A percentile compares a stretch with the other conserved stretches of the same genome.
Conservation (phyloP, 352 stramenopile species). For the Phytophthora constricta region DNA sequence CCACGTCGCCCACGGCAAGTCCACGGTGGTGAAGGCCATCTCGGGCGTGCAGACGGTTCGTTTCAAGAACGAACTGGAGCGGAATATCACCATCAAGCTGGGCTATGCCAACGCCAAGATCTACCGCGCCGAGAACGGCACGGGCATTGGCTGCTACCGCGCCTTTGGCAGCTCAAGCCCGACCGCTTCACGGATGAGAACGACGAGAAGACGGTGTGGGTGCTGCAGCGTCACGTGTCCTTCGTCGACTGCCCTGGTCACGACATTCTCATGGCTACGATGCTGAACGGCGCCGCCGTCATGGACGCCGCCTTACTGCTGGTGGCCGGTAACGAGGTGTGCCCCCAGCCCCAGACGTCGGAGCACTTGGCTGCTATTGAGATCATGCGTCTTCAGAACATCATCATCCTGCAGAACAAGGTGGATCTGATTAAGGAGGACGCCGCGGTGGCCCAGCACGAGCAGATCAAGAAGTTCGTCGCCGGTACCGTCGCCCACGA, state of each 20-base stretch:
- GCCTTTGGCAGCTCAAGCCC: slow-evolving; percentile 88
- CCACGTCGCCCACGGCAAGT: slow-evolving; percentile 99
- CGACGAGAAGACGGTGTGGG: slow-evolving; percentile 91
- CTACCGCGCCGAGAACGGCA: slow-evolving; percentile 91
- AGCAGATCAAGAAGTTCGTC: slow-evolving; percentile 95
- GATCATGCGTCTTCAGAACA: slow-evolving; percentile 99
- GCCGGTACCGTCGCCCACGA: slow-evolving; percentile 93
- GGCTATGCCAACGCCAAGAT: slow-evolving; percentile 99
- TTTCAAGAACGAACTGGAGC: slow-evolving; percentile 99
- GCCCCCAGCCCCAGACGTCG: slow-evolving; percentile 99
- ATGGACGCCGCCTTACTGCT: slow-evolving; percentile 99
- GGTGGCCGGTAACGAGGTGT: slow-evolving; percentile 98
- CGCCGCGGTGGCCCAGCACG: slow-evolving; percentile 97
- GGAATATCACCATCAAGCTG: slow-evolving; percentile 99
- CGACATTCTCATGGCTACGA: slow-evolving; percentile 99
- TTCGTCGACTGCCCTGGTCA: slow-evolving; percentile 99
- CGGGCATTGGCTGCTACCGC: slow-evolving; percentile 88
- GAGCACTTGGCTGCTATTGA: slow-evolving; percentile 99
- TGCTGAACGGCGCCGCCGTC: slow-evolving; percentile 99
- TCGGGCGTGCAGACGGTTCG: slow-evolving; percentile 98
- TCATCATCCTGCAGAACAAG: slow-evolving; percentile 99
- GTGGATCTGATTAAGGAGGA: slow-evolving; percentile 99
- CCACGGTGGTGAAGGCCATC: slow-evolving; percentile 99
- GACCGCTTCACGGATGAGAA: slow-evolving; percentile 87
- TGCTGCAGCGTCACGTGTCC: slow-evolving; percentile 96